Base-by-base conservation (phyloP, 768 basidiomycete genomes). In the Atractiella rhizophila region DNA sequence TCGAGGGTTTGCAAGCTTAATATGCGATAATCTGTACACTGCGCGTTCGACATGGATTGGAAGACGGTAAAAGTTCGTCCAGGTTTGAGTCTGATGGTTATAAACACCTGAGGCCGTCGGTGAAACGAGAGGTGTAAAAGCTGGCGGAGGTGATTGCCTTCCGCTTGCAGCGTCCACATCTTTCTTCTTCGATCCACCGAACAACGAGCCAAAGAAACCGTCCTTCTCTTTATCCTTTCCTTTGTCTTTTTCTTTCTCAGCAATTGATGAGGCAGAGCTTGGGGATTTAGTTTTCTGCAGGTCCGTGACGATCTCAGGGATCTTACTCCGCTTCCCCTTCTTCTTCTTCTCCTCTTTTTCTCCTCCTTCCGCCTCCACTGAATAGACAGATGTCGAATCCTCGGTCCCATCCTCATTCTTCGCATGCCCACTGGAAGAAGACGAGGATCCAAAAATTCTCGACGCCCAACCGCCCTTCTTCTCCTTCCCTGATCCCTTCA, bases 41-140 rank as follows among this genome's bases (percentile, higher is more conserved):
- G 91, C 91, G 26, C 91, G 71, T 57, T 98, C 91, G 48, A 98
- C 91, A 54, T 98, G 91, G 45, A 98, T 94, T 8, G 91, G 91
- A 56, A 96, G 86, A 49, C 91, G 71, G 54, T 56, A 31, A 49
- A 53, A 39, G 53, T 59, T 33, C 55, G 59, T 35, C 56, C 54
- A 60, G 16, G n/a, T n/a, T 33, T 28, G 4, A 54, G 55, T 21
- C 51, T 46, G 42, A 58, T 54, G 13, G 56, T 54, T 7, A 57
- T 48, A 15, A n/a, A 55, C 47, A 20, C 58, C 61, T 4, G 57
- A 44, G 8, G 54, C 52, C 2, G 54, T 55, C 36, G 54, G 51
- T 11, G 51, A 46, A 0, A 45, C 12, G 45, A 41, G 28, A 42
- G 15, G 13, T 47, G 54, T 55, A 40, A 28, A 41, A 10, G 41